Conservation (phyloP, 1,284 basidiomycete species). For the Fomitopsis betulina region DNA sequence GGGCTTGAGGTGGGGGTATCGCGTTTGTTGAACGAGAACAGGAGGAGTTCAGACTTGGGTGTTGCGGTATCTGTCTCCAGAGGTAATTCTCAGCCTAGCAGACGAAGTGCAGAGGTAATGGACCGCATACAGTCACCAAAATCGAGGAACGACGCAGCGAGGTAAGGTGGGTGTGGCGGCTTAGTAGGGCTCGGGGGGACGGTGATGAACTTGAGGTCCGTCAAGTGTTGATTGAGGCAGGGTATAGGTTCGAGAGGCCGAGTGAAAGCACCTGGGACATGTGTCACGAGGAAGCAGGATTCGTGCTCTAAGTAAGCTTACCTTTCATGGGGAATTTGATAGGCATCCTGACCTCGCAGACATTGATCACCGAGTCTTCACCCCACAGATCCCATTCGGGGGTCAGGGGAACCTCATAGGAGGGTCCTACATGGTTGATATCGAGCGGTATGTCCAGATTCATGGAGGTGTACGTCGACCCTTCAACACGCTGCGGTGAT, state of each 20-base stretch:
- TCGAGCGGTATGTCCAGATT: conserved; percentile 42
- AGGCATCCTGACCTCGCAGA: conserved; percentile 54
- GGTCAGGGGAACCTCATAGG: conserved; percentile 28
- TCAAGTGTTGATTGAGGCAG: conserved; percentile 33
- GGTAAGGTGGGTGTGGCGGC: conserved; percentile 26
- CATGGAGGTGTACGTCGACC: conserved; percentile 34
- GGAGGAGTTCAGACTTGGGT: conserved; percentile 24
- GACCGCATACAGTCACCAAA: conserved; percentile 54
- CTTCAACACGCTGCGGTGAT: conserved; percentile 16
- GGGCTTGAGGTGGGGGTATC: background rate
- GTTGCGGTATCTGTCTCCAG: conserved; percentile 17
- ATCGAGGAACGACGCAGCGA: conserved; percentile 51
- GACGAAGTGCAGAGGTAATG: background rate
- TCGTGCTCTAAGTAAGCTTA: conserved; percentile 1
- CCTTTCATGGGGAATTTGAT: conserved; percentile 28
- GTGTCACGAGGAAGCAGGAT: conserved; percentile 31
- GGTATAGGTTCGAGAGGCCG: conserved; percentile 42
- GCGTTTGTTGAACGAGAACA: conserved; percentile 18
- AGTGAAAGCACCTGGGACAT: conserved; percentile 34
- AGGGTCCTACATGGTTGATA: conserved; percentile 23
- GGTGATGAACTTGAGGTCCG: conserved; percentile 42
- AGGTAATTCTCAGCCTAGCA: background rate
- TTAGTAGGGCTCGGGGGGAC: conserved; percentile 25
- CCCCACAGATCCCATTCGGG: conserved; percentile 58
- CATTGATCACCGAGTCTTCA: conserved; percentile 56